phyloP scores from a whole-genome alignment of 305 asterid species.

The Fraxinus angustifolia region DNA sequence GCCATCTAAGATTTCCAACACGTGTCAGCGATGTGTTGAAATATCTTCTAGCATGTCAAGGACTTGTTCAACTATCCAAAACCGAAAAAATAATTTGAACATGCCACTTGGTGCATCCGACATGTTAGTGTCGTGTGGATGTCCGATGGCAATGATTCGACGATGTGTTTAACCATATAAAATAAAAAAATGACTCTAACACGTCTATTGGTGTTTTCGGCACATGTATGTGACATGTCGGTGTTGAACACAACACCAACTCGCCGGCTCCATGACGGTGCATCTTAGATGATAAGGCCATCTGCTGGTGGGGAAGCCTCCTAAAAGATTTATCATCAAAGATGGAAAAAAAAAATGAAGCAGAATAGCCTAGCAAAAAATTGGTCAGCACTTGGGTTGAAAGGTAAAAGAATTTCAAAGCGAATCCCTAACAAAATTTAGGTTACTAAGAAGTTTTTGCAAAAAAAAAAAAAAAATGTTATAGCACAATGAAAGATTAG shows the following conservation, averaged over 20 bases:
- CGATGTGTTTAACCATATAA: neutral
- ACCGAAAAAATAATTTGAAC: neutral
- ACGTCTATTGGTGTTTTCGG: neutral
- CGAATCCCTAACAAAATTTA: neutral
- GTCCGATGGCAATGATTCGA: neutral
- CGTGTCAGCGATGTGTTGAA: neutral
- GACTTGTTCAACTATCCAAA: neutral
- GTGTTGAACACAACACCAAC: neutral
- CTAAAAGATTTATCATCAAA: neutral
- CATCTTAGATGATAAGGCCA: neutral
- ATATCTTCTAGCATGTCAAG: neutral
- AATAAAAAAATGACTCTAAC: neutral
- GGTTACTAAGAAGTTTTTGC: neutral
- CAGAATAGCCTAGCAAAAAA: neutral
- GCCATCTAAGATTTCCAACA: neutral
- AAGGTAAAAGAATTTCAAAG: neutral
- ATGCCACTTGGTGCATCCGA: neutral
- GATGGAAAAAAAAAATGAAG: neutral
- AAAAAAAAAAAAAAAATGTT: neutral
- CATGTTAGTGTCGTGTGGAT: neutral
- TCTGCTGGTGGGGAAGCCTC: constrained; percentile 12
- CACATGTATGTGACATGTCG: neutral
- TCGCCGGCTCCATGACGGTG: neutral
- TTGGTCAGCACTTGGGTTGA: neutral
- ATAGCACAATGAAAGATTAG: neutral